Evolutionary conservation across 2,329 filamentous ascomycete species (phyloP).

Genomic region (Aspergillus fructus): DNA sequence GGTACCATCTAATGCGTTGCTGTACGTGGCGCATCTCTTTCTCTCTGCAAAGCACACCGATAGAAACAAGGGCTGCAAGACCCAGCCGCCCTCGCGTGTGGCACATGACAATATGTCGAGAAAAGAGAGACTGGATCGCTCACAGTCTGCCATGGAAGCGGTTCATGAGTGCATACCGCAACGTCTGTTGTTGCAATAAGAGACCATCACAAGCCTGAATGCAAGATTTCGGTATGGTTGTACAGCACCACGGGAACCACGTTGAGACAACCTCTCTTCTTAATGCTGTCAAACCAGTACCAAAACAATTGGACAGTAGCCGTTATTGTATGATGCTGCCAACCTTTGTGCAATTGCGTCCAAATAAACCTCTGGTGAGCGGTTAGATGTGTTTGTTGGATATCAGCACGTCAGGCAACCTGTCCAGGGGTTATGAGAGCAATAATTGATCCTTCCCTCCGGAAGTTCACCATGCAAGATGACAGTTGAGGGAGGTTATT

Average conservation of each 20-base stretch:
- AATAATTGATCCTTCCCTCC: background rate
- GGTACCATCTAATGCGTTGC: background rate
- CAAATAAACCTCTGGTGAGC: background rate
- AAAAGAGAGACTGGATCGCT: background rate
- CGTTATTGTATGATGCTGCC: background rate
- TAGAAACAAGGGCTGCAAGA: background rate
- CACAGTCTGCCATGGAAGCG: background rate
- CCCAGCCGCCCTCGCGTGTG: background rate
- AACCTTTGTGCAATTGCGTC: background rate
- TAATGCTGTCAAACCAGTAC: background rate
- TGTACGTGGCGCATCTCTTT: background rate
- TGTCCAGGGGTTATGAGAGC: background rate
- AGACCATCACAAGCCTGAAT: constrained; percentile 4
- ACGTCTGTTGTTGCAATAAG: background rate
- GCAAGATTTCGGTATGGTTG: constrained; percentile 6
- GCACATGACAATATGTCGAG: background rate
- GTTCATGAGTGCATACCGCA: background rate
- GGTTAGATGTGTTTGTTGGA: background rate
- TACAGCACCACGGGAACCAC: constrained; percentile 7
- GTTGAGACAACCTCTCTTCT: constrained; percentile 4
- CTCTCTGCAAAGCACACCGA: background rate
- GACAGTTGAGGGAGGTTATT: background rate
- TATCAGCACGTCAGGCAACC: background rate
- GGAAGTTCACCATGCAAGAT: constrained; percentile 8
- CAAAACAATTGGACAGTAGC: background rate